Base-by-base conservation (phyloP, 495 filamentous ascomycete species). In the Cairneyella variabilis region DNA sequence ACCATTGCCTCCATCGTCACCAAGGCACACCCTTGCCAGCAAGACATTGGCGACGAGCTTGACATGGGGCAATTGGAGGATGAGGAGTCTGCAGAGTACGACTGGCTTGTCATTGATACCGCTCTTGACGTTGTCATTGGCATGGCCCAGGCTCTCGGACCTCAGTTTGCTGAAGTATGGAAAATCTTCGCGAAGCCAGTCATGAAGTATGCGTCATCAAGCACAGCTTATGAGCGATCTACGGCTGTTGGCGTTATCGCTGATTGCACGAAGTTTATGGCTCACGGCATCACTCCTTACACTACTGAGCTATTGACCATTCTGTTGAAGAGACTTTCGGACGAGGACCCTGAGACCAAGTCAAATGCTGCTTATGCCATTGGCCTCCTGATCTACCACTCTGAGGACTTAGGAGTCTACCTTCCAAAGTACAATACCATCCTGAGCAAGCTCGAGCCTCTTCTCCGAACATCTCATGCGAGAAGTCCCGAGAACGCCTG, bases 31-130 rank as follows among this genome's bases (percentile, higher is more conserved):
- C 83, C 88, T 52, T 97, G 90, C 73, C 93, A 98, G 71, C 75
- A 91, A 58, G 93, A 97, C 66, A 81, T 91, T 34, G 88, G 80
- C 17, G 84, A 86, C 46, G 90, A 90, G 42, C 83, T 84, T 36
- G 86, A 90, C 57, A 75, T 83, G 28, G 71, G 82, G 32, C 81
- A 81, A 46, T 8, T 54, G 2, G 76, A 82, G 22, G 73, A 83
- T 23, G 85, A 91, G 28, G 90, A 93, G 64, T 86, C 84, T 16
- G 92, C 93, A 16, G 93, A 98, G 74, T 97, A 92, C 64, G 93
- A 97, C 71, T 97, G 93, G 93, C 80, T 95, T 22, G 83, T 95
- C 39, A 86, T 98, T 44, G 93, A 98, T 70, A 96, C 89, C 16
- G 90, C 89, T 12, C 77, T 97, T 54, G 93, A 98, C 56, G 88